Conservation (phyloP, 345 rosid genomes). For the Leavenworthia alabamica region DNA sequence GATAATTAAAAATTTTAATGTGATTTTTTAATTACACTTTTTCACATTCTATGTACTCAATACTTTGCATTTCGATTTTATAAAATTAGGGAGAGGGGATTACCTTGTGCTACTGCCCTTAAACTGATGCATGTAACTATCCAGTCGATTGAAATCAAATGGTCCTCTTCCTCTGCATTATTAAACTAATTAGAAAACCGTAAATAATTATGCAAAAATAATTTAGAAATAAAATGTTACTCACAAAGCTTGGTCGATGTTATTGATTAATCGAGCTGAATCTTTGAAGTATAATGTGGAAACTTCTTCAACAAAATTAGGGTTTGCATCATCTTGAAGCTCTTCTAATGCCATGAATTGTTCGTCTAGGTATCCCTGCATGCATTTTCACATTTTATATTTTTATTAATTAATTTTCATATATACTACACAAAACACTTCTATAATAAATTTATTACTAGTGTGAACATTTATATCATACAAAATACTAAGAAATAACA, state of each 20-base stretch:
- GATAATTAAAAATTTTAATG: not conserved
- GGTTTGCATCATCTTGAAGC: slow-evolving; percentile 65
- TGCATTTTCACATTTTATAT: slow-evolving; percentile 4
- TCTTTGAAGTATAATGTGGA: slow-evolving; percentile 47
- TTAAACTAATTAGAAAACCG: not conserved
- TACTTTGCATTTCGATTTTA: not conserved
- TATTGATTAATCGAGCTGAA: slow-evolving; percentile 50
- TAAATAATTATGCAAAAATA: not conserved
- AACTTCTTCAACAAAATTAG: slow-evolving; percentile 63
- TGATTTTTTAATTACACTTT: not conserved
- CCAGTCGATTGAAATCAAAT: slow-evolving; percentile 51
- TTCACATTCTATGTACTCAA: not conserved
- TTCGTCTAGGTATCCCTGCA: slow-evolving; percentile 69
- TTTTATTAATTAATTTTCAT: not conserved
- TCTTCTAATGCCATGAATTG: slow-evolving; percentile 64
- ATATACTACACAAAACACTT: too few relatives aligned
- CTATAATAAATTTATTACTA: not conserved
- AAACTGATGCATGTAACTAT: slow-evolving; percentile 81
- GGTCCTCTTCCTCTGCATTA: slow-evolving; percentile 30
- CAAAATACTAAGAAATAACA: not conserved
- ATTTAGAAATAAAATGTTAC: not conserved
- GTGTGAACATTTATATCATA: not conserved
- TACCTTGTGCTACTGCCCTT: slow-evolving; percentile 94
- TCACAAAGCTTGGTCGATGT: slow-evolving; percentile 59
- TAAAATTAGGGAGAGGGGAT: not conserved